Evolutionary conservation across 2,329 filamentous ascomycete genomes (phyloP).

Genomic region (Ophiocordyceps australis): DNA sequence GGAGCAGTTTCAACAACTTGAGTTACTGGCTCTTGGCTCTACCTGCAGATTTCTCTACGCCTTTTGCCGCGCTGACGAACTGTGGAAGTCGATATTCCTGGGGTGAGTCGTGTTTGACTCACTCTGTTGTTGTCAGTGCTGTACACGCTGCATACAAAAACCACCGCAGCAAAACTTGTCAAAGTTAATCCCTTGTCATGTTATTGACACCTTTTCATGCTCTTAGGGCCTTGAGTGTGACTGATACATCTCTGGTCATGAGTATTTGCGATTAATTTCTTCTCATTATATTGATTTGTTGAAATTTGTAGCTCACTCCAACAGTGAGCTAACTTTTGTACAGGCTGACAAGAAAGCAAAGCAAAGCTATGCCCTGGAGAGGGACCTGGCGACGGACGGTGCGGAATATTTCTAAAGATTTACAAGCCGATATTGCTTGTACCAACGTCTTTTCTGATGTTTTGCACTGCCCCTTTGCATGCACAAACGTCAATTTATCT

Average conservation of each 20-base stretch:
- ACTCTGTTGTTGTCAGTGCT: too few species aligned
- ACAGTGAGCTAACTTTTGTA: too few species aligned
- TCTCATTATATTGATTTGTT: too few species aligned
- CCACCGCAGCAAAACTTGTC: too few species aligned
- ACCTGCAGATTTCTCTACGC: conserved; percentile 80
- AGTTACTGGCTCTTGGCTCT: conserved; percentile 48
- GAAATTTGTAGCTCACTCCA: too few species aligned
- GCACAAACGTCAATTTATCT: conserved; percentile 53
- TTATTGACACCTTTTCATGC: not conserved
- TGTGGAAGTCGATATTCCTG: conserved; percentile 77
- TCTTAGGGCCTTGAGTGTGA: not conserved
- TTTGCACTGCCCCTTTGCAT: conserved; percentile 78
- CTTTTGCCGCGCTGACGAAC: conserved; percentile 65
- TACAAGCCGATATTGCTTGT: conserved; percentile 48
- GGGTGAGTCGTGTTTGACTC: too few species aligned
- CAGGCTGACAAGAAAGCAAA: conserved; percentile 13
- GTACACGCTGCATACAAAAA: too few species aligned
- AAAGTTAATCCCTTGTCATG: not conserved
- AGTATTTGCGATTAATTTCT: too few species aligned
- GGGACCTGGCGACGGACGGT: conserved; percentile 75
- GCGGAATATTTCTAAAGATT: conserved; percentile 33
- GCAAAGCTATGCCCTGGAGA: conserved; percentile 36
- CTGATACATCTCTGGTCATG: too few species aligned
- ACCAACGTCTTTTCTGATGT: conserved; percentile 74
- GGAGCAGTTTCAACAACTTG: conserved; percentile 50